Base-by-base conservation (phyloP, 2,329 filamentous ascomycete genomes). In the Neofusicoccum ribis region DNA sequence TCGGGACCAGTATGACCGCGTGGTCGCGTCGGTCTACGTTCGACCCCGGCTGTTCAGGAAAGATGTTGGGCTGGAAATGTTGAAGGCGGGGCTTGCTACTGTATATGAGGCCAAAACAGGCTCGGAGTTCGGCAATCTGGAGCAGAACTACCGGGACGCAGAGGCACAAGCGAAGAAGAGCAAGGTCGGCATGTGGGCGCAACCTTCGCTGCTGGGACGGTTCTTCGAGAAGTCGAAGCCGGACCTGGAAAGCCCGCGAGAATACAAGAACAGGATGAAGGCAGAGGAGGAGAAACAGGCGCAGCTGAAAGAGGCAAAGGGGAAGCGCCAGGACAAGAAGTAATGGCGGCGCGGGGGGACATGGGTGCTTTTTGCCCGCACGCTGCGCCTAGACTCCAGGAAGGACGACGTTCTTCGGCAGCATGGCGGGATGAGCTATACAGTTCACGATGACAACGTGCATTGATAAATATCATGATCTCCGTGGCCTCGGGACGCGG, bases 31-130 rank as follows among this genome's bases (percentile, higher is more conserved):
- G 0, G 94, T 94, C 0, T 91, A 87, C 72, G 86, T 94, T 37
- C 86, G 92, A 54, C 85, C 83, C 64, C 78, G 88, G 71, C 78
- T 92, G 9, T 83, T 91, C 66, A 88, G 88, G 70, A 86, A 85
- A 65, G 93, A 99, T 76, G 91, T 99, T 5, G 93, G 94, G 3
- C 80, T 93, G 67, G 91, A 96, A 77, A 96, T 99, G 93, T 79
- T 99, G 67, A 91, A 88, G 79, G 84, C 81, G 23, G 95, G 95
- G 0, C 80, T 96, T 68, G 95, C 94, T 46, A 97, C 92, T 2
- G 90, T 95, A 3, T 99, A 98, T 76, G 95, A 98, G 79, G 94
- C 92, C 34, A 98, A 96, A 78, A 86, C 84, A 5, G 95, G 94
- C 3, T 90, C 87, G 20, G 95, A 98, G 75, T 99, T 95, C 82